Percentiles rank a stretch among this genome's conserved stretches.
phyloP scores from a whole-genome alignment of 2,329 filamentous ascomycete genomes.

The Botrytis fragariae region DNA sequence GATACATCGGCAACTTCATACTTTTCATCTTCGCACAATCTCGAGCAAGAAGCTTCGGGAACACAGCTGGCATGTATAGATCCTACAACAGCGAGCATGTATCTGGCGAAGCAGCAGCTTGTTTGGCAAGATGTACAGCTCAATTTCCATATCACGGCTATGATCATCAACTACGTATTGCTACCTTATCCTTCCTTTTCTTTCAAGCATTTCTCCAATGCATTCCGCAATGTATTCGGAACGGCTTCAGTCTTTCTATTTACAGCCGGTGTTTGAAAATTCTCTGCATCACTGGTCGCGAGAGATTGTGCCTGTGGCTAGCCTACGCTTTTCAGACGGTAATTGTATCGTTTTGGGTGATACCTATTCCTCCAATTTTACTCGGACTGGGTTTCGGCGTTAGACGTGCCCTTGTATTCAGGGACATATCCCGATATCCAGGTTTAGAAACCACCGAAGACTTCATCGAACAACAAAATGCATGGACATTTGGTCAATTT shows the following conservation, averaged over 20 bases:
- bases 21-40: not conserved
- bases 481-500: constrained; percentile 16
- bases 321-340: constrained; percentile 2
- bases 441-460: constrained; percentile 1
- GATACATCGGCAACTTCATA: constrained; percentile 7
- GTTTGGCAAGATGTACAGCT: not conserved
- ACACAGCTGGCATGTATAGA: not conserved
- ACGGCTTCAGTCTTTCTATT: not conserved
- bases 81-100: not conserved
- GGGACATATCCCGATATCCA: not conserved
- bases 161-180: not conserved
- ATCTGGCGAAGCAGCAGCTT: constrained; percentile 5
- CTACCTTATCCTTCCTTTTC: not conserved
- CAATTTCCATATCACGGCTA: not conserved
- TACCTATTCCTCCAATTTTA: not conserved
- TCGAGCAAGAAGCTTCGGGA: constrained; percentile 7
- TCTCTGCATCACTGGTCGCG: not conserved
- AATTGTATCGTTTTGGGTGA: not conserved
- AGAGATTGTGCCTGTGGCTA: not conserved
- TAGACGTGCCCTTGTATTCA: not conserved
- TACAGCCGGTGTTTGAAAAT: not conserved
- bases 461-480: constrained; percentile 5
- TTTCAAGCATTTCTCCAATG: constrained; percentile 7
- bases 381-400: not conserved
- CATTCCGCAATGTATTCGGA: not conserved